Conservation (phyloP, 2,329 filamentous ascomycete species). For the Ophiocordyceps sinensis region DNA sequence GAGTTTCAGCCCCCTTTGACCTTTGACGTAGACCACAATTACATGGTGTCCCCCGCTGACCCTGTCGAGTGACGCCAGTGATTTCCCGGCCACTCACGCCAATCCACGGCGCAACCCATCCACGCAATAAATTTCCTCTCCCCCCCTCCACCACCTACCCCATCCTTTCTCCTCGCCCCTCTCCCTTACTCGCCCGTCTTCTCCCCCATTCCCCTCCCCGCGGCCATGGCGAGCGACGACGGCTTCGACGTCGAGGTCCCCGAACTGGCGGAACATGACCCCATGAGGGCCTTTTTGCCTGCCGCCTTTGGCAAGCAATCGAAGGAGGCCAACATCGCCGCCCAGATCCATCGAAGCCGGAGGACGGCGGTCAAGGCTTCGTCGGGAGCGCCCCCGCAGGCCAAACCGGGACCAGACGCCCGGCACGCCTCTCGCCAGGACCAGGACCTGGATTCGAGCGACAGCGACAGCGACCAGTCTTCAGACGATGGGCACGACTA, state of each 20-base stretch:
- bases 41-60: not conserved
- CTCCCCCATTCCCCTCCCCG: not conserved
- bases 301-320: slow-evolving; percentile 74
- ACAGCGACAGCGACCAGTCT: slow-evolving; percentile 31
- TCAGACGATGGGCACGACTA: slow-evolving; percentile 72
- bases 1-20: too few relatives aligned
- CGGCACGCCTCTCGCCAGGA: not conserved
- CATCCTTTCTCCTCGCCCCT: not conserved
- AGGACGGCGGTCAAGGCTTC: slow-evolving; percentile 26
- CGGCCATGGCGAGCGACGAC: slow-evolving; percentile 44
- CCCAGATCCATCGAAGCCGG: slow-evolving; percentile 69
- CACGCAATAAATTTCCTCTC: slow-evolving; percentile 7
- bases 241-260: slow-evolving; percentile 42
- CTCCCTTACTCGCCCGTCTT: not conserved
- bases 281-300: slow-evolving; percentile 65
- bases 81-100: slow-evolving; percentile 2
- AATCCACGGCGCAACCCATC: slow-evolving; percentile 3
- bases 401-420: slow-evolving; percentile 1
- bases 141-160: slow-evolving; percentile 3
- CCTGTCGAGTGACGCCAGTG: slow-evolving; percentile 3
- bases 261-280: slow-evolving; percentile 46
- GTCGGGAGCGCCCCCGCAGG: not conserved
- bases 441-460: slow-evolving; percentile 3
- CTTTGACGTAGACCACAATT: too few relatives aligned
- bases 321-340: slow-evolving; percentile 56